Evolutionary conservation across 805 yeast genomes (phyloP), one percentile per base, ranked within the genome.

Genomic region (Tetrapisispora taiwanensis): DNA sequence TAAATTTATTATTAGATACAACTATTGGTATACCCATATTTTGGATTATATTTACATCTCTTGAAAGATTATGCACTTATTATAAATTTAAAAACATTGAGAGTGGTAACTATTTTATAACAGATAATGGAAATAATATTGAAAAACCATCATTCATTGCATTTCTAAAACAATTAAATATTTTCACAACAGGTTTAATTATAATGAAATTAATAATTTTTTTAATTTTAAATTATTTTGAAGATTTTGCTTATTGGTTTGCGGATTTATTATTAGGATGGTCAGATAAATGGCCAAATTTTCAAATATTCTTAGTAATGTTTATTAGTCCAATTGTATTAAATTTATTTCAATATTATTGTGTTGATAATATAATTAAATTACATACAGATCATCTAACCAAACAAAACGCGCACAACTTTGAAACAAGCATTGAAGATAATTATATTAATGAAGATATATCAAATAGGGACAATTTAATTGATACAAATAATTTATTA

Each of bases 21-120:
- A 90, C 98, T 0, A 73, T 89, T 7, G 98, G 98, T 0, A 90
- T 90, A 2, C 94, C 94, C 7, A 75, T 90, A 2, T 66, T 84
- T 22, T 84, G 85, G 78, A 62, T 62, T 7, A 63, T 69, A 20
- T 69, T 89, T 26, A 73, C 73, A 46, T 48, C 69, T 2, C 68
- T 79, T 1, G 81, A 80, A 58, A 64, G 61, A 14, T 43, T 69
- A 2, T 74, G 62, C 28, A 50, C 47, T 17, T 42, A 41, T 32
- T 54, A 59, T 10, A 47, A 56, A 3, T 49, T 68, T n/a, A 46
- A 65, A 33, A 75, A 74, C 41, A 66, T 73, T 14, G 71, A 71
- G 39, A 69, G 75, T 52, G 79, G 79, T 9, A 65, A 65, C 46
- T 69, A 70, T 43, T 62, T 53, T 42, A 13, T 35, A 3, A 4